Percentiles rank a stretch among this genome's conserved stretches.
phyloP scores from a whole-genome alignment of 2,329 filamentous ascomycete genomes.

The Aspergillus flavus region DNA sequence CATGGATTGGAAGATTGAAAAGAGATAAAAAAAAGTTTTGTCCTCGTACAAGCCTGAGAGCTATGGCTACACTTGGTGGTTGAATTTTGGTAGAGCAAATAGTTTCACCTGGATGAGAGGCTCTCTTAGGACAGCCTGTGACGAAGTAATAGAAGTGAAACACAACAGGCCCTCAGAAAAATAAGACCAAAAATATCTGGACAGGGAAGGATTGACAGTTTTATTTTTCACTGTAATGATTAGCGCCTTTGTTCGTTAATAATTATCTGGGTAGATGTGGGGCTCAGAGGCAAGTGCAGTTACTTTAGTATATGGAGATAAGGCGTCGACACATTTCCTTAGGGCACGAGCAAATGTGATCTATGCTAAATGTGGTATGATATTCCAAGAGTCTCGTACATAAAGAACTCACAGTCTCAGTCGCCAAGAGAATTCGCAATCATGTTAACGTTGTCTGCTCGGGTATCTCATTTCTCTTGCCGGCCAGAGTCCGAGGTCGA shows the following conservation, averaged over 20 bases:
- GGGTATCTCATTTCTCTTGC: neutral
- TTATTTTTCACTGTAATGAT: conserved; percentile 9
- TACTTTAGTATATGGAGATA: neutral
- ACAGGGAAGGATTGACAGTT: conserved; percentile 9
- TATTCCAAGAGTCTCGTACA: neutral
- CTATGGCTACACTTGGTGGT: neutral
- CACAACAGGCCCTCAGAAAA: neutral
- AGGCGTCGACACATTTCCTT: neutral
- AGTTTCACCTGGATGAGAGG: neutral
- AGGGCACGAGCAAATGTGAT: neutral
- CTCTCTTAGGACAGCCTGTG: neutral
- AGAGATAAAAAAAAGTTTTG: neutral
- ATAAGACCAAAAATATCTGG: neutral
- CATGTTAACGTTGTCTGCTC: neutral
- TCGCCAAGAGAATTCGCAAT: neutral
- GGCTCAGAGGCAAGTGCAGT: conserved; percentile 7
- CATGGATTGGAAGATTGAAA: neutral
- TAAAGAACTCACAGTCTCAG: neutral
- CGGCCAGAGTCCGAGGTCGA: conserved; percentile 2
- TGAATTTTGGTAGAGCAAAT: neutral
- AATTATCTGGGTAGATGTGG: conserved; percentile 15
- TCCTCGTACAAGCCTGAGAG: neutral
- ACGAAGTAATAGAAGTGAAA: neutral
- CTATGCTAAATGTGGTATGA: neutral
- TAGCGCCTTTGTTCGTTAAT: conserved; percentile 12